Evolutionary conservation across 352 stramenopile species (phyloP), one percentile per base, ranked within the genome.

Genomic region (Sclerospora graminicola): DNA sequence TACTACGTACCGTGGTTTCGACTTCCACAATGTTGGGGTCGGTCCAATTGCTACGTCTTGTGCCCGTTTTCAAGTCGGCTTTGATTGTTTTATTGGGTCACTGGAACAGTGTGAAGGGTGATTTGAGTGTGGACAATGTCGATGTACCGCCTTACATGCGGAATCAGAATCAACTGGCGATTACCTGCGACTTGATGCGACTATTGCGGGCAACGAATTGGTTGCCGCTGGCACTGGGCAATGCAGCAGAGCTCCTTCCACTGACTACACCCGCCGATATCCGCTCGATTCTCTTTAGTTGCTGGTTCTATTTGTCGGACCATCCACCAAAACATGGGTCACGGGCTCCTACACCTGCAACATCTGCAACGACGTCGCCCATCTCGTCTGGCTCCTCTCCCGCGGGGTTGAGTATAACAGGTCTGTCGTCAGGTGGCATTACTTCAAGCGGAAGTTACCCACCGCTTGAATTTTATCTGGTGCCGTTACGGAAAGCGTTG

Each of bases 71-170:
- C 46, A 91, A 91, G 36, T 80, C 77, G 5, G 58, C 69, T 8
- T 45, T 91, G 4, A 67, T 89, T 10, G 80, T 91, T 16, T 54
- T 88, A 4, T 13, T 91, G 7, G 73, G 78, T 1, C 75, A 89
- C 41, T 91, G 80, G 80, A 87, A 91, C 60, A 86, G 74, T 29
- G 66, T 86, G 21, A 87, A 87, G 28, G 72, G 67, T n/a, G 65
- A 82, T 5, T 39, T 84, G 9, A 52, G 68, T 4, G 21, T 68
- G 9, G 65, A 86, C 32, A 86, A 91, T 52, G 62, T 77, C 37
- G 71, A 86, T 21, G 70, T 87, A 16, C 76, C 76, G n/a, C 80
- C 80, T 1, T 88, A 89, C 44, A 82, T 87, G 74, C 69, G 77
- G 41, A 85, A 85, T 34, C 54, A 55, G 19, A 79, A 89, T 45